A percentile compares a stretch with the other conserved stretches of the same genome.
phyloP scores from a whole-genome alignment of 805 yeast species.

The Candida peoriensis region DNA sequence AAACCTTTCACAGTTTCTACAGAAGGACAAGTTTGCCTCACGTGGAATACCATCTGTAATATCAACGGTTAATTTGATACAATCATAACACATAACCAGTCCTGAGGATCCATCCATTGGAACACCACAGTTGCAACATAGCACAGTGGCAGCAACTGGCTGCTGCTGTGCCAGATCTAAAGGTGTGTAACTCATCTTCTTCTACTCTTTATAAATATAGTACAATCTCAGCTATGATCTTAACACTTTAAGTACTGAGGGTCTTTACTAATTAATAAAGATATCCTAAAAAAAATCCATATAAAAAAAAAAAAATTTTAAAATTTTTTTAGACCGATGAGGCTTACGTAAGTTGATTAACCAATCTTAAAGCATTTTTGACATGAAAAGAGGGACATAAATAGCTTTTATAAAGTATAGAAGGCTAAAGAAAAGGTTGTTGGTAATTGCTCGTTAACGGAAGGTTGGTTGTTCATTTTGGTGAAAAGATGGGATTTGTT shows the following conservation, averaged over 20 bases:
- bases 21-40: slow-evolving; percentile 88
- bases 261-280: too few relatives aligned
- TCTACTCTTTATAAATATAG: too few relatives aligned
- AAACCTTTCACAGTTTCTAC: slow-evolving; percentile 96
- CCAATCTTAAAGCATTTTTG: too few relatives aligned
- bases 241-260: too few relatives aligned
- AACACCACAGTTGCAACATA: slow-evolving; percentile 97
- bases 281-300: not conserved
- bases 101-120: slow-evolving; percentile 96
- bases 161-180: slow-evolving; percentile 31
- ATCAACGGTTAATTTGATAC: slow-evolving; percentile 90
- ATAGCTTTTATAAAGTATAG: too few relatives aligned
- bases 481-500: too few relatives aligned
- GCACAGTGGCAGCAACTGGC: slow-evolving; percentile 66
- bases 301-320: not conserved
- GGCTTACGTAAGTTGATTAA: slow-evolving; percentile 7
- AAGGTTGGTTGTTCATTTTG: too few relatives aligned
- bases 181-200: slow-evolving; percentile 33
- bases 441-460: too few relatives aligned
- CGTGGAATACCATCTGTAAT: slow-evolving; percentile 93
- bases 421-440: too few relatives aligned
- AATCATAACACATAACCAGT: slow-evolving; percentile 93
- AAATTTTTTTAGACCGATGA: slow-evolving; percentile 7
- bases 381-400: too few relatives aligned
- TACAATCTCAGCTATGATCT: too few relatives aligned